These are phyloP conservation scores for Alternaria sp. DNA, from an alignment of 2,329 filamentous ascomycete genomes.

Conservation along the genomic window DNA sequence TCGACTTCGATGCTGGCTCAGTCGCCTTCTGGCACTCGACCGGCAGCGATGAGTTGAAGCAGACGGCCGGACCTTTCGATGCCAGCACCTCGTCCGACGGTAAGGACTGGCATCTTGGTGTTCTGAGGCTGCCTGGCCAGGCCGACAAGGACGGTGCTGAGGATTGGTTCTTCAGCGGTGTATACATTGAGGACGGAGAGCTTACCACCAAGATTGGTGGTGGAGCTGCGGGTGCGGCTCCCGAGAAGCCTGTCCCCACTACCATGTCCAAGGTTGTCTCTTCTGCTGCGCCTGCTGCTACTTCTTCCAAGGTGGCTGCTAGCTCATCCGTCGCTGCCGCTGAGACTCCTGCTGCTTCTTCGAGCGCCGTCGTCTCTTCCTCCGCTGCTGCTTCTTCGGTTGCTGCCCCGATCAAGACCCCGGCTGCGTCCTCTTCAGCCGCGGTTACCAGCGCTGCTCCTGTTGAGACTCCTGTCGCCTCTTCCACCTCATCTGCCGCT, in stretches of 20 bases:
- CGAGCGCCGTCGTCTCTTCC: slow-evolving; percentile 3
- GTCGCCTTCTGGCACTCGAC: slow-evolving; percentile 76
- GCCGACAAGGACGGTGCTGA: slow-evolving; percentile 60
- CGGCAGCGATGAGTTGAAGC: slow-evolving; percentile 62
- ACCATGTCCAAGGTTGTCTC: background rate
- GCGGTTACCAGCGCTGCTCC: slow-evolving; percentile 3
- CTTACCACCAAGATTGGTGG: slow-evolving; percentile 38
- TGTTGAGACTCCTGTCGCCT: slow-evolving; percentile 6
- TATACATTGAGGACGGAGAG: slow-evolving; percentile 70
- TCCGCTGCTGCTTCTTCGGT: slow-evolving; percentile 2
- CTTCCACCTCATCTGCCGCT: slow-evolving; percentile 10
- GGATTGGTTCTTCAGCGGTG: slow-evolving; percentile 75
- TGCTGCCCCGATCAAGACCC: slow-evolving; percentile 1
- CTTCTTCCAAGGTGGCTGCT: background rate
- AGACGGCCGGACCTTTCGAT: slow-evolving; percentile 66
- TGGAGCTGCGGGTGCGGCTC: slow-evolving; percentile 20
- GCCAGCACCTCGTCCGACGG: slow-evolving; percentile 70
- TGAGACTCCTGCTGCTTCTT: slow-evolving; percentile 13
- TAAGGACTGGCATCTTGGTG: slow-evolving; percentile 74
- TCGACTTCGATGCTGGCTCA: slow-evolving; percentile 67
- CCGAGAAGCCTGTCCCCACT: background rate
- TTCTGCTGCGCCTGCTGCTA: background rate
- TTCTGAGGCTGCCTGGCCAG: slow-evolving; percentile 68
- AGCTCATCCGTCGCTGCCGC: background rate
- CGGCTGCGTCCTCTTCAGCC: slow-evolving; percentile 11